These are phyloP conservation scores for Globomyces pollinis-pini DNA, from an alignment of 192 early-diverging fungal species.

Conservation along the genomic window DNA sequence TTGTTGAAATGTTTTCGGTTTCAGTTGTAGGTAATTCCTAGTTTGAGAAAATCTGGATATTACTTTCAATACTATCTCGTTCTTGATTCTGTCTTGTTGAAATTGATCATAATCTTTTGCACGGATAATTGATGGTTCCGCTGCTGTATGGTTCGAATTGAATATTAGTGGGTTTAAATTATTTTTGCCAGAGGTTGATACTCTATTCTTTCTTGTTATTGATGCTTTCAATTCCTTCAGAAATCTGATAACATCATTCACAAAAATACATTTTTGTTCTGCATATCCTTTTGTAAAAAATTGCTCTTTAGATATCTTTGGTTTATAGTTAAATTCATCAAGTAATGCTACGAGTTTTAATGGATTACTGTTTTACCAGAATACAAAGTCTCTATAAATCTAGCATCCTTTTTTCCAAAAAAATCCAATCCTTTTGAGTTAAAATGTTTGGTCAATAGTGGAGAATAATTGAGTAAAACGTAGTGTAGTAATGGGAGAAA, in stretches of 20 bases:
- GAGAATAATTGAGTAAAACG: constrained; percentile 43
- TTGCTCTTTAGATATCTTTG: constrained; percentile 36
- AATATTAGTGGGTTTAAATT: too few species aligned
- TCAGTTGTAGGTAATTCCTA: too few species aligned
- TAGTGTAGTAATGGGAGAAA: constrained; percentile 52
- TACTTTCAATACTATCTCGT: too few species aligned
- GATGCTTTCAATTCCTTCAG: background rate
- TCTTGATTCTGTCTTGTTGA: too few species aligned
- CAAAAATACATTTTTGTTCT: constrained; percentile 37
- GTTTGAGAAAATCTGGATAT: too few species aligned
- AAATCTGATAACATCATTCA: constrained; percentile 24
- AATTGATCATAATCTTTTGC: too few species aligned
- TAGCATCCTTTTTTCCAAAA: constrained; percentile 39
- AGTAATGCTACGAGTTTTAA: constrained; percentile 26
- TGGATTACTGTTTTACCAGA: constrained; percentile 11
- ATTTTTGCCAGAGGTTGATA: too few species aligned
- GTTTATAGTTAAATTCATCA: constrained; percentile 49
- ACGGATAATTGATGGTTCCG: too few species aligned
- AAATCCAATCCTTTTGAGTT: constrained; percentile 30
- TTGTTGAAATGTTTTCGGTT: too few species aligned
- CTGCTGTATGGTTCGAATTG: too few species aligned
- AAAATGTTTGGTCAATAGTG: constrained; percentile 29
- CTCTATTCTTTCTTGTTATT: background rate
- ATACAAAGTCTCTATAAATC: constrained; percentile 45
- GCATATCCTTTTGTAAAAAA: constrained; percentile 43